These are phyloP conservation scores for Silene latifolia DNA, from an alignment of 148 eudicot species.

Conservation along the genomic window DNA sequence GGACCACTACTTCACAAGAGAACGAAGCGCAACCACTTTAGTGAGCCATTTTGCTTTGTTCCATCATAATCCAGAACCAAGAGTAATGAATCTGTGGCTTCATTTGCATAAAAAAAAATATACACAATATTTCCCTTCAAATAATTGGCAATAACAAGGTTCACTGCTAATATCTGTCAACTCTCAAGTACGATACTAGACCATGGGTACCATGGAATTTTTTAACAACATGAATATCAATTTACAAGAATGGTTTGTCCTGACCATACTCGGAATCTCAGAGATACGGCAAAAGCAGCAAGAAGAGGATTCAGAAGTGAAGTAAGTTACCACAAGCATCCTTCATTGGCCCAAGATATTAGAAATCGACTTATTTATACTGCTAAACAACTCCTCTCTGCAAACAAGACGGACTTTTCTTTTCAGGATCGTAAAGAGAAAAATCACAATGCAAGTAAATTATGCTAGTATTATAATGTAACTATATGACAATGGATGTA, in stretches of 20 bases:
- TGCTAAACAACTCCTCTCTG: slow-evolving; percentile 66
- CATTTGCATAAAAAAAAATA: too few species aligned
- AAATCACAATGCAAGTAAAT: background rate
- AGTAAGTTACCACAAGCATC: background rate
- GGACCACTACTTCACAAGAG: too few species aligned
- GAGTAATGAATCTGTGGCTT: too few species aligned
- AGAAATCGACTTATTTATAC: slow-evolving; percentile 60
- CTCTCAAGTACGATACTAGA: background rate
- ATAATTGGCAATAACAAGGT: too few species aligned
- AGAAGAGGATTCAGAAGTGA: background rate
- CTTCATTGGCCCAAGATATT: slow-evolving; percentile 75
- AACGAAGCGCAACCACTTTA: too few species aligned
- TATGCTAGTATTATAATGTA: background rate
- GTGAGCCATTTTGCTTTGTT: too few species aligned
- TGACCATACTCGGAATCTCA: background rate
- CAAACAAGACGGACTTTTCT: background rate
- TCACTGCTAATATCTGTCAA: background rate
- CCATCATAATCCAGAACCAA: too few species aligned
- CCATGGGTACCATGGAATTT: background rate
- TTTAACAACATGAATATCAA: background rate
- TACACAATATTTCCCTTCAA: too few species aligned
- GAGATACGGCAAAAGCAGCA: background rate
- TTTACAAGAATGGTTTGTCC: slow-evolving; percentile 5
- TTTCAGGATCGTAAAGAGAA: background rate
- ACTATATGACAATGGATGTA: background rate